A percentile compares a stretch with the other conserved stretches of the same genome.
phyloP scores from a whole-genome alignment of 768 basidiomycete genomes.

The Calvatia gigantea region DNA sequence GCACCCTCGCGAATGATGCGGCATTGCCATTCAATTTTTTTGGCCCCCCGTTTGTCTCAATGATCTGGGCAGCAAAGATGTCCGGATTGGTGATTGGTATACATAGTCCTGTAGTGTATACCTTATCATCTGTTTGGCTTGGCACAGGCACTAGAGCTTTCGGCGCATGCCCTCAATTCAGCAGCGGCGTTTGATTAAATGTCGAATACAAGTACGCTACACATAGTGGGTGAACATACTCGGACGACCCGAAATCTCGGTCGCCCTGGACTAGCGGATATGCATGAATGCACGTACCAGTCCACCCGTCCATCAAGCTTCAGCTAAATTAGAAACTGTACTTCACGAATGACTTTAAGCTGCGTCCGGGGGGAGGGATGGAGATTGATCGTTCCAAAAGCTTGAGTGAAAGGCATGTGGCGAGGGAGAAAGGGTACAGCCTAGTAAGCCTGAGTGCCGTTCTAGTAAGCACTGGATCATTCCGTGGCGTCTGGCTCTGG shows the following conservation, averaged over 20 bases:
- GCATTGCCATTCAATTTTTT: no score
- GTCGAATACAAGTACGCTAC: background rate
- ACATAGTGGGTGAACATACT: no score
- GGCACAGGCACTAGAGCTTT: background rate
- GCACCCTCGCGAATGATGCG: no score
- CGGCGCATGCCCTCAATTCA: background rate
- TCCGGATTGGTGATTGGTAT: background rate
- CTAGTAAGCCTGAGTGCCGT: background rate
- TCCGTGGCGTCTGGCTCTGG: no score
- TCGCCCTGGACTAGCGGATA: background rate
- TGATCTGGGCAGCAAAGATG: background rate
- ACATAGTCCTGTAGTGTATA: background rate
- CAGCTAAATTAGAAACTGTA: background rate
- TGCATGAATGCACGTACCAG: background rate
- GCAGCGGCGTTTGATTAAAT: background rate
- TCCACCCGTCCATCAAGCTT: background rate
- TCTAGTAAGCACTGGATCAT: background rate
- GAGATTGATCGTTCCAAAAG: constrained; percentile 8
- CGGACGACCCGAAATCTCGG: no score
- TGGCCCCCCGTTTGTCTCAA: background rate
- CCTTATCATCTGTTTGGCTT: background rate
- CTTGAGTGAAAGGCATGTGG: constrained; percentile 2
- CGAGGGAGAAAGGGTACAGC: background rate
- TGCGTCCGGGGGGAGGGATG: background rate
- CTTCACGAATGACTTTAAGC: background rate